Evolutionary conservation across 2,329 filamentous ascomycete genomes (phyloP), one percentile per base, ranked within the genome.

Genomic region (Fonsecaea monophora): DNA sequence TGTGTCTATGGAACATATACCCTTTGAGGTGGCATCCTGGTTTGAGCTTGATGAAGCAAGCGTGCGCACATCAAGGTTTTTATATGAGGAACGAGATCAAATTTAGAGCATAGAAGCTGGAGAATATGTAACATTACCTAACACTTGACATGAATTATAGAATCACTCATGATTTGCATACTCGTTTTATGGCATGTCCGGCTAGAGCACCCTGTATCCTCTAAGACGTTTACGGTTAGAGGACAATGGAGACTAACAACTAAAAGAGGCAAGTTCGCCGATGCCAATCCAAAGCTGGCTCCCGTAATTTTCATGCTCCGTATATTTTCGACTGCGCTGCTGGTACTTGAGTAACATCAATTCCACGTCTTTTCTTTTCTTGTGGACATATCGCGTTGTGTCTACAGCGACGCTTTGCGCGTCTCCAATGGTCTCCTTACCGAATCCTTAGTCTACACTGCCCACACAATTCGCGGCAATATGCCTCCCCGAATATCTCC

Each of bases 401-500:
- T 45, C n/a, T 45, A 7, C 15, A 18, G 4, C n/a, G 15, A 15
- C 34, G 53, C 13, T 55, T 12, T 35, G 5, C 30, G 7, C 18
- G 9, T 18, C 13, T 9, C 6, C n/a, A 3, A 55, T 55, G 53
- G 9, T 55, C 21, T 55, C 35, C 21, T 42, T 15, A 42, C 37
- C 50, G 18, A 18, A 12, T 34, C 34, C 8, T 42, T 55, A 55
- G 53, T 35, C 30, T 2, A 18, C 0, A 0, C 12, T 13, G 9
- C 53, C 34, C 12, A 4, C 35, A 35, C 34, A 21, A n/a, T 35
- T 38, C 53, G 32, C n/a, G 48, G 35, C 25, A 32, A 25, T 3
- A 73, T 73, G 70, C 69, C 69, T 60, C 70, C 69, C 38, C 69
- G 70, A 63, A 56, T 68, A 67, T 61, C 69, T 8, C 59, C 64